A percentile compares a stretch with the other conserved stretches of the same genome.
Evolutionary conservation across 306 rosid genomes (phyloP).

Genomic region (Arachis hypogaea): DNA sequence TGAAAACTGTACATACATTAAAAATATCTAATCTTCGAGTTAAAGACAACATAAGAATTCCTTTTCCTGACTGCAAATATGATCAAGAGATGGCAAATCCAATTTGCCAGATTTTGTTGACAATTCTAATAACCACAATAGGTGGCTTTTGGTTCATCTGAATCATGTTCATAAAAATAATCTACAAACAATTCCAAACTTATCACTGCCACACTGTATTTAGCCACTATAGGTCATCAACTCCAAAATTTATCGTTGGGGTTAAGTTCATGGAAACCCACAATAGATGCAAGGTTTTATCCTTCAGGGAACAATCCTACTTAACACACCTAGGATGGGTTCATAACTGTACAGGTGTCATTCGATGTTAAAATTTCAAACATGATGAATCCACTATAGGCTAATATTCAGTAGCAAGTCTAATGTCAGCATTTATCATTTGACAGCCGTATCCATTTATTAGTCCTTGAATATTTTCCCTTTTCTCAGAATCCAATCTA

Average conservation of each 20-base stretch:
- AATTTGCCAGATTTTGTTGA: background rate
- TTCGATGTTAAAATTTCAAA: background rate
- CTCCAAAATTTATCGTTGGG: too few species aligned
- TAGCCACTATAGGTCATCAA: too few species aligned
- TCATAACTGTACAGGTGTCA: constrained; percentile 8
- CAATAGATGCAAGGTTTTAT: background rate
- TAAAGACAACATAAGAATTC: background rate
- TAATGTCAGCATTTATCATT: background rate
- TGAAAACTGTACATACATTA: background rate
- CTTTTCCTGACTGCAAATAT: constrained; percentile 1
- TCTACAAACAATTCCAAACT: too few species aligned
- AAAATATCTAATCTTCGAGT: background rate
- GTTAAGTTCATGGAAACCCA: too few species aligned
- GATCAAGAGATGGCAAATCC: background rate
- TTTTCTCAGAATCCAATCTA: background rate
- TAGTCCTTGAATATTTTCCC: background rate
- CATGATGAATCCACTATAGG: background rate
- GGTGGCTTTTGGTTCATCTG: too few species aligned
- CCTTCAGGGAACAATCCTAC: background rate
- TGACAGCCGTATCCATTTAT: background rate
- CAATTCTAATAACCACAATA: background rate
- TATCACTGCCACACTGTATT: too few species aligned
- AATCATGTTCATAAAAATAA: too few species aligned
- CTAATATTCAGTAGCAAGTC: background rate
- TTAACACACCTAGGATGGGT: constrained; percentile 10